phyloP scores from a whole-genome alignment of 2,329 filamentous ascomycete genomes.

The Nemania serpens region DNA sequence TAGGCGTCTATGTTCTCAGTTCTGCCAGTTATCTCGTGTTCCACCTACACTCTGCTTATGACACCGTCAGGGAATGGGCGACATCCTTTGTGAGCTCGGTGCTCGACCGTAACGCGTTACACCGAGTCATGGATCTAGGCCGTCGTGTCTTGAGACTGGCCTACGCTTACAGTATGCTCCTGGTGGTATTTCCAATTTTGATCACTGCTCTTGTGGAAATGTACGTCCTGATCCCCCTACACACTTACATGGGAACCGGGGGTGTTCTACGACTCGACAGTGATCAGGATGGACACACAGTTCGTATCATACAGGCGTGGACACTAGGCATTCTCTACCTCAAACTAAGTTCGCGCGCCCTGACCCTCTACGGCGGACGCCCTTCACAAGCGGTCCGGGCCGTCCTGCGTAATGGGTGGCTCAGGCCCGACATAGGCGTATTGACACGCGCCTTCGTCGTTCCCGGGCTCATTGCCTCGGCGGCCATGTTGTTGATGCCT shows the following conservation, averaged over 20 bases:
- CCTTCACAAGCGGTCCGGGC: slow-evolving; percentile 75
- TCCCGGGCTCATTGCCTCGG: slow-evolving; percentile 68
- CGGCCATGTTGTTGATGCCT: slow-evolving; percentile 67
- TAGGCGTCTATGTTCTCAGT: slow-evolving; percentile 82
- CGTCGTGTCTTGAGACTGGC: slow-evolving; percentile 53
- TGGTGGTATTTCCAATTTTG: slow-evolving; percentile 79
- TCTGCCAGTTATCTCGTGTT: slow-evolving; percentile 65
- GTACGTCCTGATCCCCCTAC: slow-evolving; percentile 84
- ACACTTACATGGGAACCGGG: slow-evolving; percentile 66
- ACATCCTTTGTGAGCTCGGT: slow-evolving; percentile 34
- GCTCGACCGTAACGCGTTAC: slow-evolving; percentile 40
- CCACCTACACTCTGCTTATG: slow-evolving; percentile 51
- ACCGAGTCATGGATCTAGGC: slow-evolving; percentile 37
- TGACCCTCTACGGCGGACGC: slow-evolving; percentile 70
- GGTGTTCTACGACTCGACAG: slow-evolving; percentile 38
- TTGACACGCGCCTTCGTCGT: slow-evolving; percentile 88
- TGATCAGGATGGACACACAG: slow-evolving; percentile 60
- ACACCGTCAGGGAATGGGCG: slow-evolving; percentile 41
- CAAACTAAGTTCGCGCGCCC: slow-evolving; percentile 74
- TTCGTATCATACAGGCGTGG: slow-evolving; percentile 92
- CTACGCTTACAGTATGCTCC: slow-evolving; percentile 77
- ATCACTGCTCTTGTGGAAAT: slow-evolving; percentile 82
- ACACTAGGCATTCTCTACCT: slow-evolving; percentile 90
- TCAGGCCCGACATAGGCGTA: slow-evolving; percentile 76
- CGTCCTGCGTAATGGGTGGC: slow-evolving; percentile 74